phyloP scores from a whole-genome alignment of 345 rosid species.

The Angophora floribunda region DNA sequence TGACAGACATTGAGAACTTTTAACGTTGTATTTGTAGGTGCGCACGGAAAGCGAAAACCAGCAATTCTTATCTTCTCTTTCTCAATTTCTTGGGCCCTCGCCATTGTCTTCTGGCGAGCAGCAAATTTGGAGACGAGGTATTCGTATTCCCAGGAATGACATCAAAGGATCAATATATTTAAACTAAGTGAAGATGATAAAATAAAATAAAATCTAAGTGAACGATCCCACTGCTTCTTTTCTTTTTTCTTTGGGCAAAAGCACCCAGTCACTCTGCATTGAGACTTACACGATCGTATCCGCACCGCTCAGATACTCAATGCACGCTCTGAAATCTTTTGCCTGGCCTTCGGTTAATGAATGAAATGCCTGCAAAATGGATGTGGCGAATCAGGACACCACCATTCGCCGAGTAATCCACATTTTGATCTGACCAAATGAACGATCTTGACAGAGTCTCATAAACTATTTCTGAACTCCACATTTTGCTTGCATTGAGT shows the following conservation, averaged over 20 bases:
- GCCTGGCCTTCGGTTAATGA: background rate
- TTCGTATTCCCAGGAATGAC: background rate
- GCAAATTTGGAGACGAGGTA: background rate
- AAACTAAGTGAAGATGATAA: background rate
- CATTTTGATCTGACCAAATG: background rate
- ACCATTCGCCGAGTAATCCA: background rate
- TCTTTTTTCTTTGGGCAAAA: background rate
- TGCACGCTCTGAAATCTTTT: background rate
- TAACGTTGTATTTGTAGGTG: background rate
- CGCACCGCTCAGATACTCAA: background rate
- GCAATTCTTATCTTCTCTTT: background rate
- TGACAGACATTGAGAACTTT: background rate
- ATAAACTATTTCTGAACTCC: background rate
- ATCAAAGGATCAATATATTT: background rate
- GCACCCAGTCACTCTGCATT: background rate
- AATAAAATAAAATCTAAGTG: background rate
- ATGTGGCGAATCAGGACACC: background rate
- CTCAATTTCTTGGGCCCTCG: background rate
- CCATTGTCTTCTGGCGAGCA: background rate
- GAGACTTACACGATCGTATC: background rate
- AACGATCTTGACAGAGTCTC: background rate
- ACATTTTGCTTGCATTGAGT: background rate
- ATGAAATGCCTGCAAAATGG: background rate
- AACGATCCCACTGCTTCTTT: background rate
- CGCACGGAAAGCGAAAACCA: background rate